Percentiles rank a stretch among this genome's conserved stretches.
Conservation (phyloP, 352 stramenopile species). For the Phytopythium sindhum region DNA sequence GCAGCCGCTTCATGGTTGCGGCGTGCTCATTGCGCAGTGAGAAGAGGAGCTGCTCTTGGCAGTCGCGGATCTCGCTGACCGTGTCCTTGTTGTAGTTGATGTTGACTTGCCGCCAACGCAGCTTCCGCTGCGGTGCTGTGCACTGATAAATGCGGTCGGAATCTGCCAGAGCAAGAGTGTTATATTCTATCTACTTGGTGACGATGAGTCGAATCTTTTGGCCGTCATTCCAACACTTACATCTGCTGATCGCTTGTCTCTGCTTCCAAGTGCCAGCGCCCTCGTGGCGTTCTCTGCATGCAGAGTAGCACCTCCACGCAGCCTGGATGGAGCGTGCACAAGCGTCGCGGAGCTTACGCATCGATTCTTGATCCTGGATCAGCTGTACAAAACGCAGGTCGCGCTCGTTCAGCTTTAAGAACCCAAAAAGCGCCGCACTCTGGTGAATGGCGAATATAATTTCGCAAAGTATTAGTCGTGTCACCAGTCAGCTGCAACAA, state of each 20-base stretch:
- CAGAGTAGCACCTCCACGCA: conserved; percentile 36
- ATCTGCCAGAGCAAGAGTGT: conserved; percentile 12
- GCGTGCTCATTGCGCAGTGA: conserved; percentile 42
- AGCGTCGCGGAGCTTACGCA: conserved; percentile 32
- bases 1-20: conserved; percentile 36
- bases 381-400: conserved; percentile 62
- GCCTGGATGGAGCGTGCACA: conserved; percentile 65
- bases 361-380: conserved; percentile 40
- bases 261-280: background rate
- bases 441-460: conserved; percentile 10
- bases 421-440: conserved; percentile 64
- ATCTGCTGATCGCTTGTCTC: conserved; percentile 12
- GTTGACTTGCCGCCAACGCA: conserved; percentile 42
- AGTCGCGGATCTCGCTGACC: conserved; percentile 37
- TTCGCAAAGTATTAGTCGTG: background rate
- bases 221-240: conserved; percentile 15
- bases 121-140: conserved; percentile 37
- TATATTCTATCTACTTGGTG: background rate
- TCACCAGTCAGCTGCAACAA: background rate
- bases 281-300: background rate
- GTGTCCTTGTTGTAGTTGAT: conserved; percentile 33
- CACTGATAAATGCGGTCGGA: conserved; percentile 28
- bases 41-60: conserved; percentile 39
- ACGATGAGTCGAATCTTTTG: too few species aligned
- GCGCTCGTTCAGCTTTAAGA: conserved; percentile 49